Evolutionary conservation across 2,329 filamentous ascomycete species (phyloP), one percentile per base, ranked within the genome.

Genomic region (Ophiobolus disseminans): DNA sequence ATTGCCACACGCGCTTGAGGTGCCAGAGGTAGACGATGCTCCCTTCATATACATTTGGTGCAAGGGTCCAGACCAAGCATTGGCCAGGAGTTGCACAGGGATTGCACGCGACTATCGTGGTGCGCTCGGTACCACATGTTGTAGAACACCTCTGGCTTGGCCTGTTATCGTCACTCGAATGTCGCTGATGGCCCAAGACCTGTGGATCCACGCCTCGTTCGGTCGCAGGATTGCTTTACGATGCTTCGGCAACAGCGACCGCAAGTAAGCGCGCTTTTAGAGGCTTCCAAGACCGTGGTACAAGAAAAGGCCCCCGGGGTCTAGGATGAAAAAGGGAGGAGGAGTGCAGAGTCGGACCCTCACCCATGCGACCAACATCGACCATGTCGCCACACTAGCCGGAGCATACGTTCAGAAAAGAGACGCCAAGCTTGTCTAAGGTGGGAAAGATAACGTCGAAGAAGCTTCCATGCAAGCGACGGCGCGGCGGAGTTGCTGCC

Each of bases 1-100:
- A 50, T 50, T 40, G 30, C 45, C 46, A 45, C 39, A 32, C 48
- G 42, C 46, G 38, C 48, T 54, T 55, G 39, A 35, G 19, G 14
- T 1, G 10, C 1, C 40, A 20, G 22, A 40, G 38, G 28, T 21
- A 21, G 51, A 42, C 40, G 37, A 21, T 34, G 13, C 25, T 23
- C 25, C 40, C 36, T 46, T 50, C 46, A 57, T 57, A 57, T 57
- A 55, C 19, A 42, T 19, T 25, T 16, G 43, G 28, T 23, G 17
- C 41, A 21, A n/a, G 21, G 31, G 28, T 41, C 50, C 48, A 54
- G 48, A 42, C 48, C 42, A 42, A 23, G 36, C 23, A 38, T 34
- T 44, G 32, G 30, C 16, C 30, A 42, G 26, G 48, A 50, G 51
- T 48, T 49, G 28, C 55, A 48, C 51, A 46, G 26, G 36, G 36